Conservation (phyloP, 352 stramenopile species). For the Phytopythium kandeliae region DNA sequence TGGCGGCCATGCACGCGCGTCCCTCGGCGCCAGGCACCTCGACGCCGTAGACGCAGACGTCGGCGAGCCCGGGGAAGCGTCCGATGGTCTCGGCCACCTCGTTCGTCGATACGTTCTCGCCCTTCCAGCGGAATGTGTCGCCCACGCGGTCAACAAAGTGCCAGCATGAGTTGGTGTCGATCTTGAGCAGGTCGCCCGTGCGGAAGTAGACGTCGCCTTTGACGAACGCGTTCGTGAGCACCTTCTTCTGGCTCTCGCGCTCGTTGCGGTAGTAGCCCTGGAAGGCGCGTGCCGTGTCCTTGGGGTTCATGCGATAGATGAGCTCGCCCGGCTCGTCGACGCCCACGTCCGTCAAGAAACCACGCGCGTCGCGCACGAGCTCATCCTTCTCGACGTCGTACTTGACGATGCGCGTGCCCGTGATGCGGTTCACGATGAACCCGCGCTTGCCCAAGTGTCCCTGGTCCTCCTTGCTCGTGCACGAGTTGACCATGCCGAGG, state of each 20-base stretch:
- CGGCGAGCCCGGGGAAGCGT: constrained; percentile 66
- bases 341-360: constrained; percentile 43
- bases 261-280: constrained; percentile 86
- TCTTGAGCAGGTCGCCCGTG: constrained; percentile 87
- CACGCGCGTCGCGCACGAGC: constrained; percentile 47
- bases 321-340: constrained; percentile 70
- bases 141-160: constrained; percentile 90
- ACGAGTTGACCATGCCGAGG: constrained; percentile 76
- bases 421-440: constrained; percentile 40
- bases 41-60: constrained; percentile 77
- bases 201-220: constrained; percentile 88
- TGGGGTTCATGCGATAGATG: constrained; percentile 47
- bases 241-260: constrained; percentile 79
- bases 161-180: constrained; percentile 68
- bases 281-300: constrained; percentile 64
- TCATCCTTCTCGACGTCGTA: constrained; percentile 78
- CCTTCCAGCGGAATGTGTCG: constrained; percentile 93
- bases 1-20: constrained; percentile 75
- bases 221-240: constrained; percentile 75
- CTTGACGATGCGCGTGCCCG: constrained; percentile 60
- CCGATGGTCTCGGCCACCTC: constrained; percentile 83
- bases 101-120: constrained; percentile 90
- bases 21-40: constrained; percentile 72
- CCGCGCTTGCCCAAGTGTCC: constrained; percentile 65
- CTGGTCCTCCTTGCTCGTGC: constrained; percentile 43